Conservation (phyloP, 2,329 filamentous ascomycete species). For the Ophiostoma sp. region DNA sequence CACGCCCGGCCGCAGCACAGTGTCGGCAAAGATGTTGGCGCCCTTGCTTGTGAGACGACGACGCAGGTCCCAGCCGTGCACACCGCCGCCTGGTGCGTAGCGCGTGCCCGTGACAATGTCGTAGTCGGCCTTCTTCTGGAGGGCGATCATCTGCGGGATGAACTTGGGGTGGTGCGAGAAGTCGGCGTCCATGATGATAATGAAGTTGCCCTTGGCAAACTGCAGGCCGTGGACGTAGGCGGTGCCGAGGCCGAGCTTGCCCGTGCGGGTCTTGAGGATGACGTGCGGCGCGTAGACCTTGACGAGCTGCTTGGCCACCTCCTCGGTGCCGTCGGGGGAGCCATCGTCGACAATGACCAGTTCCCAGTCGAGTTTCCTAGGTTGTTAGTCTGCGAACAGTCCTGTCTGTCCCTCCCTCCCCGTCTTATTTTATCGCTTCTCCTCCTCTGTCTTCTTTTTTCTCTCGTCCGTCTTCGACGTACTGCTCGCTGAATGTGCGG, state of each 20-base stretch:
- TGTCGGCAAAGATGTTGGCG: constrained; percentile 94
- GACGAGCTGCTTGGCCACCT: constrained; percentile 83
- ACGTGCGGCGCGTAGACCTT: constrained; percentile 77
- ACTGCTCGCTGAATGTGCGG: constrained; percentile 86
- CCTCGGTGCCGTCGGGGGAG: constrained; percentile 90
- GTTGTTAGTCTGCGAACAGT: neutral
- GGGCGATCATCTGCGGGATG: constrained; percentile 86
- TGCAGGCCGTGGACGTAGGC: constrained; percentile 93
- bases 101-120: constrained; percentile 96
- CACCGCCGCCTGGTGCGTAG: constrained; percentile 83
- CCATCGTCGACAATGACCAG: constrained; percentile 97
- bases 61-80: constrained; percentile 96
- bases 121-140: constrained; percentile 71
- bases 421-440: neutral
- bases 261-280: constrained; percentile 77
- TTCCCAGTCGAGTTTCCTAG: constrained; percentile 89
- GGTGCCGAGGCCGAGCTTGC: constrained; percentile 94
- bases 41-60: constrained; percentile 77
- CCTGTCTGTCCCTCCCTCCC: too few relatives aligned
- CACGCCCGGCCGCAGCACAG: constrained; percentile 84
- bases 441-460: neutral
- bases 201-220: constrained; percentile 85
- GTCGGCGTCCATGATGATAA: constrained; percentile 99
- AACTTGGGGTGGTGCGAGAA: constrained; percentile 99
- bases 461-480: constrained; percentile 32